Conservation (phyloP, 805 yeast species). For the Sungouiella thailandica region DNA sequence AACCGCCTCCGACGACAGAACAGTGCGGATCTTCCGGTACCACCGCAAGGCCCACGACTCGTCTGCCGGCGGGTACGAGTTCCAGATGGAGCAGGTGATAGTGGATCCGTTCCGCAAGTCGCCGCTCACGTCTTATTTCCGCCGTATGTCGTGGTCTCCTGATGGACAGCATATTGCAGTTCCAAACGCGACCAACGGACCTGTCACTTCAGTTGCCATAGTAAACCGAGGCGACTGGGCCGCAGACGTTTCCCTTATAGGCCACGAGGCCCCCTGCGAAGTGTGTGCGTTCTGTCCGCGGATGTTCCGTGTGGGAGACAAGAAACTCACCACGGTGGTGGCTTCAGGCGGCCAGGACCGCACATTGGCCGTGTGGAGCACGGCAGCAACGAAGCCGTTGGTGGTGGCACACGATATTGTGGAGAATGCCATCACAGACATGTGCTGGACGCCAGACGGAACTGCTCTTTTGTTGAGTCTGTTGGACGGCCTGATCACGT, state of each 20-base stretch:
- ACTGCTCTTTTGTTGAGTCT: slow-evolving; percentile 68
- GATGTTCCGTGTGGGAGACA: slow-evolving; percentile 44
- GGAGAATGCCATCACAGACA: slow-evolving; percentile 76
- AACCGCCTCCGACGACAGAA: slow-evolving; percentile 93
- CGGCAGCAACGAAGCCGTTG: slow-evolving; percentile 69
- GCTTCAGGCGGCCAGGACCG: slow-evolving; percentile 97
- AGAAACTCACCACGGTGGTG: slow-evolving; percentile 59
- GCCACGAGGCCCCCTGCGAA: slow-evolving; percentile 84
- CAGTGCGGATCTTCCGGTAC: slow-evolving; percentile 82
- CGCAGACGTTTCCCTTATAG: slow-evolving; percentile 66
- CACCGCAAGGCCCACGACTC: slow-evolving; percentile 53
- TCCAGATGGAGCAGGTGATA: slow-evolving; percentile 80
- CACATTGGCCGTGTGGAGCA: slow-evolving; percentile 84
- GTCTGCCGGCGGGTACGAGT: slow-evolving; percentile 59
- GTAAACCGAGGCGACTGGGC: slow-evolving; percentile 80
- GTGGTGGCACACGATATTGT: slow-evolving; percentile 75
- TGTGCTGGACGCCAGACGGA: slow-evolving; percentile 87
- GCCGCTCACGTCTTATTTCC: slow-evolving; percentile 86
- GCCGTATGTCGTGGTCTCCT: slow-evolving; percentile 86
- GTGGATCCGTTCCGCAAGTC: slow-evolving; percentile 82
- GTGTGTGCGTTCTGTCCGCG: slow-evolving; percentile 74
- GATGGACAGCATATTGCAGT: slow-evolving; percentile 85
- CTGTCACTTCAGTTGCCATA: slow-evolving; percentile 68
- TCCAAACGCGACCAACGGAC: slow-evolving; percentile 83
- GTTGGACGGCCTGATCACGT: slow-evolving; percentile 76